phyloP scores from a whole-genome alignment of 1,284 basidiomycete species.

The Puccinia coronata region DNA sequence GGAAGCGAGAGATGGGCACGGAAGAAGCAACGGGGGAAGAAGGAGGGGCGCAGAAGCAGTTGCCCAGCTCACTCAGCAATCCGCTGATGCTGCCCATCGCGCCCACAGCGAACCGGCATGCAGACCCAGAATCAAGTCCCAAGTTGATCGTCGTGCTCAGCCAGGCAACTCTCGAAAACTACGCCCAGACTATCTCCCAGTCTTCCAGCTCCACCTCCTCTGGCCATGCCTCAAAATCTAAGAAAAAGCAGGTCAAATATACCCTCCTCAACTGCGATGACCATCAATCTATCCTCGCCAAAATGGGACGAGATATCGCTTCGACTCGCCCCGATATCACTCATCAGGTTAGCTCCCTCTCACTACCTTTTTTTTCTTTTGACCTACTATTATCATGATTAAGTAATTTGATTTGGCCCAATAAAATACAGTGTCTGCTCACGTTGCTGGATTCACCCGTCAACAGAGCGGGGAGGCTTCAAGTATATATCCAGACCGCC shows the following conservation, averaged over 20 bases:
- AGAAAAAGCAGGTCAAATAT: slow-evolving; percentile 79
- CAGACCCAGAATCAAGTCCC: background rate
- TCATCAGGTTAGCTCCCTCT: slow-evolving; percentile 73
- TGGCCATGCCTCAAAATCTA: background rate
- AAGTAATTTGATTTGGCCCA: too few relatives aligned
- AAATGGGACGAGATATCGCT: slow-evolving; percentile 95
- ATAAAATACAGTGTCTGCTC: slow-evolving; percentile 74
- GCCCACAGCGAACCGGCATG: background rate
- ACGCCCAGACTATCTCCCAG: slow-evolving; percentile 21
- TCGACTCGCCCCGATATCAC: slow-evolving; percentile 98
- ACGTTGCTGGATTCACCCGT: slow-evolving; percentile 95
- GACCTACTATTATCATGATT: background rate
- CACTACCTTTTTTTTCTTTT: background rate
- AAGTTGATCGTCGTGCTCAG: slow-evolving; percentile 46
- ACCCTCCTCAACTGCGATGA: slow-evolving; percentile 98
- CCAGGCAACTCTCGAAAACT: slow-evolving; percentile 43
- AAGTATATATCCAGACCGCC: slow-evolving; percentile 98
- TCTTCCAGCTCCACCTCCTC: background rate
- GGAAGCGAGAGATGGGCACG: background rate
- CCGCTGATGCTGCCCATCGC: slow-evolving; percentile 18
- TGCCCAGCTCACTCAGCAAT: slow-evolving; percentile 23
- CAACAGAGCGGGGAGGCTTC: slow-evolving; percentile 93
- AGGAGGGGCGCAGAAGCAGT: background rate
- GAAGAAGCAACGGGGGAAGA: background rate
- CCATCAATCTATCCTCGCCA: slow-evolving; percentile 96